Evolutionary conservation across 1,284 basidiomycete genomes (phyloP).

Genomic region (Peniophora sp.): DNA sequence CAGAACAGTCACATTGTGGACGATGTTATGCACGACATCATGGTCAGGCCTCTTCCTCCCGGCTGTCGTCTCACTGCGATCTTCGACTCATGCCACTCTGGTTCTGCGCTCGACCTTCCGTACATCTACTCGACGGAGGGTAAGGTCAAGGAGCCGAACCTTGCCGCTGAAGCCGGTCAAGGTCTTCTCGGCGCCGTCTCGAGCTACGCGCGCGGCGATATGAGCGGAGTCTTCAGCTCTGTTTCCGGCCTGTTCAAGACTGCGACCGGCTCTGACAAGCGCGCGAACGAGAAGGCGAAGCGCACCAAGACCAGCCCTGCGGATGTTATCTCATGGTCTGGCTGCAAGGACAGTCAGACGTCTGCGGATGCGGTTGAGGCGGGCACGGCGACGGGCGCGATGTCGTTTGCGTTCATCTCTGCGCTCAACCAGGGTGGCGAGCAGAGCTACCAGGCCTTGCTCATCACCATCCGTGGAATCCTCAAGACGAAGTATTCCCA

Average conservation of each 20-base stretch:
- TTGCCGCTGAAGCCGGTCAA: conserved; percentile 71
- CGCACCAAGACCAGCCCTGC: conserved; percentile 76
- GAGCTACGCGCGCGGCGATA: conserved; percentile 72
- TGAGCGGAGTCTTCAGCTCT: conserved; percentile 60
- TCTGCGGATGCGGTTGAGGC: conserved; percentile 84
- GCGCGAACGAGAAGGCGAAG: conserved; percentile 56
- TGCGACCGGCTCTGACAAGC: conserved; percentile 34
- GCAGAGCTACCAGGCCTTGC: conserved; percentile 77
- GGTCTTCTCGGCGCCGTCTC: conserved; percentile 62
- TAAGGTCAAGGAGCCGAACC: conserved; percentile 88
- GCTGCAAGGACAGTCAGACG: conserved; percentile 91
- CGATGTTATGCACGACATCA: conserved; percentile 74
- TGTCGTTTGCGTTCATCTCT: conserved; percentile 76
- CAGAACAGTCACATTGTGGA: conserved; percentile 71
- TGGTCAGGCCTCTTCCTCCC: conserved; percentile 69
- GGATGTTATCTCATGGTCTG: conserved; percentile 75
- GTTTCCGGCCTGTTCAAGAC: conserved; percentile 31
- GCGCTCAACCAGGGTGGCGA: conserved; percentile 56
- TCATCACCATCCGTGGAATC: conserved; percentile 60
- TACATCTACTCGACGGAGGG: conserved; percentile 84
- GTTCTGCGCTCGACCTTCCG: conserved; percentile 25
- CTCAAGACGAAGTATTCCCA: conserved; percentile 69
- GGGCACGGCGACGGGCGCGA: conserved; percentile 83
- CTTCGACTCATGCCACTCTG: conserved; percentile 60
- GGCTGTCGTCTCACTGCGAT: conserved; percentile 87